A percentile compares a stretch with the other conserved stretches of the same genome.
Conservation (phyloP, 2,329 filamentous ascomycete genomes). For the Diaporthe citrichinensis region DNA sequence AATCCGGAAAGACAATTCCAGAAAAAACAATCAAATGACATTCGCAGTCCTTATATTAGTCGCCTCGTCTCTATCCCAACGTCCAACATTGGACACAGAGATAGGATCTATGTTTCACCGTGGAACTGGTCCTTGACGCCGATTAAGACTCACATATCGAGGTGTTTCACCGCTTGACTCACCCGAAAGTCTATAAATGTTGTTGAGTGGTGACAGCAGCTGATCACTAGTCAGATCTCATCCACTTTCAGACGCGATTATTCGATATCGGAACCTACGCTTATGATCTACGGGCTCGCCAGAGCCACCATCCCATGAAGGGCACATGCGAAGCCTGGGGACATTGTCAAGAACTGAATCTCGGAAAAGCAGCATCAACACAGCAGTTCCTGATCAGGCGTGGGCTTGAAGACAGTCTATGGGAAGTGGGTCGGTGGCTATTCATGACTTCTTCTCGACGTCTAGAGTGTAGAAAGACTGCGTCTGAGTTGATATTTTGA, state of each 20-base stretch:
- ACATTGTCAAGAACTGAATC: neutral
- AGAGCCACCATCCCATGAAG: neutral
- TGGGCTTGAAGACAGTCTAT: neutral
- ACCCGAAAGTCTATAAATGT: neutral
- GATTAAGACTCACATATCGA: neutral
- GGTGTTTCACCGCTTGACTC: constrained; percentile 5
- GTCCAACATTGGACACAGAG: neutral
- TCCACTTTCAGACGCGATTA: neutral
- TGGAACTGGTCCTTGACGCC: neutral
- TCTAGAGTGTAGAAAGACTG: neutral
- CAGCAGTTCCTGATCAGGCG: neutral
- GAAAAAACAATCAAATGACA: neutral
- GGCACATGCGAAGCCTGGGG: neutral
- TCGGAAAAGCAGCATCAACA: neutral
- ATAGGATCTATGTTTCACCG: neutral
- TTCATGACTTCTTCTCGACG: neutral
- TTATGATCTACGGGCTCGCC: neutral
- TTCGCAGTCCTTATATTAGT: neutral
- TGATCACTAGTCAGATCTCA: neutral
- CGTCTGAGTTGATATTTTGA: neutral
- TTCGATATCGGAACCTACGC: too few relatives aligned
- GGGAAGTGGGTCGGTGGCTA: neutral
- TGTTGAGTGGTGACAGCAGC: neutral
- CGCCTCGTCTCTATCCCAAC: neutral
- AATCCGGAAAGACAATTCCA: too few relatives aligned